phyloP scores from a whole-genome alignment of 371 early-diverging fungal species.

The Mycotypha africana region DNA sequence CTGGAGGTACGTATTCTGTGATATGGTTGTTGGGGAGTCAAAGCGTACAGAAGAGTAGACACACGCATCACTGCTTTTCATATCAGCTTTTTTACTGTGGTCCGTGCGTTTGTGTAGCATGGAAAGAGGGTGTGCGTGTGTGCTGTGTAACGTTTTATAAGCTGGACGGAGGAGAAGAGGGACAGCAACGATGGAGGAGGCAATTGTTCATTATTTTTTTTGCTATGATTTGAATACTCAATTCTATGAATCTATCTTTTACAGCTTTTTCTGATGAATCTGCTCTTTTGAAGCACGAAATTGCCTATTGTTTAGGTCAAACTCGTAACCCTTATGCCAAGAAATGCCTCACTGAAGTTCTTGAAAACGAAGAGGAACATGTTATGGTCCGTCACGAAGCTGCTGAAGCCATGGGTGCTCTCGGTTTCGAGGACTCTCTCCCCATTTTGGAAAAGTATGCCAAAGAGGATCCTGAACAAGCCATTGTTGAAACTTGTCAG shows the following conservation, averaged over 20 bases:
- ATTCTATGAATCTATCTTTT: too few species aligned
- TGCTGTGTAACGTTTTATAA: too few species aligned
- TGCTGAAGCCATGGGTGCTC: slow-evolving; percentile 95
- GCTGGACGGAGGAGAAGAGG: too few species aligned
- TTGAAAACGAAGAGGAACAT: slow-evolving; percentile 68
- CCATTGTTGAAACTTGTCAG: slow-evolving; percentile 92
- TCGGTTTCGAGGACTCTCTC: slow-evolving; percentile 65
- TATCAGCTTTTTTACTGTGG: too few species aligned
- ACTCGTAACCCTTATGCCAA: slow-evolving; percentile 85
- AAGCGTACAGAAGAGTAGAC: too few species aligned
- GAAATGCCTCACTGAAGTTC: slow-evolving; percentile 59
- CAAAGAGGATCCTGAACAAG: slow-evolving; percentile 49
- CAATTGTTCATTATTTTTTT: not conserved
- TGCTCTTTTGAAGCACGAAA: slow-evolving; percentile 96
- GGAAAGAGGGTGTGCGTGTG: too few species aligned
- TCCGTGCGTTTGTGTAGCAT: too few species aligned
- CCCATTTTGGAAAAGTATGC: slow-evolving; percentile 68
- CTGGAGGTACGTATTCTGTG: slow-evolving; percentile 58
- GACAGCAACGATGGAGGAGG: too few species aligned
- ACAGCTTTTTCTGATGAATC: slow-evolving; percentile 80
- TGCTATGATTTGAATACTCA: not conserved
- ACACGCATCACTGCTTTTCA: too few species aligned
- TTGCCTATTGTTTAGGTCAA: slow-evolving; percentile 98
- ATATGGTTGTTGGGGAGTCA: too few species aligned
- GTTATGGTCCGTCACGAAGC: slow-evolving; percentile 99